These are phyloP conservation scores for Phytophthora quininea DNA, from an alignment of 352 stramenopile species.

Conservation along the genomic window DNA sequence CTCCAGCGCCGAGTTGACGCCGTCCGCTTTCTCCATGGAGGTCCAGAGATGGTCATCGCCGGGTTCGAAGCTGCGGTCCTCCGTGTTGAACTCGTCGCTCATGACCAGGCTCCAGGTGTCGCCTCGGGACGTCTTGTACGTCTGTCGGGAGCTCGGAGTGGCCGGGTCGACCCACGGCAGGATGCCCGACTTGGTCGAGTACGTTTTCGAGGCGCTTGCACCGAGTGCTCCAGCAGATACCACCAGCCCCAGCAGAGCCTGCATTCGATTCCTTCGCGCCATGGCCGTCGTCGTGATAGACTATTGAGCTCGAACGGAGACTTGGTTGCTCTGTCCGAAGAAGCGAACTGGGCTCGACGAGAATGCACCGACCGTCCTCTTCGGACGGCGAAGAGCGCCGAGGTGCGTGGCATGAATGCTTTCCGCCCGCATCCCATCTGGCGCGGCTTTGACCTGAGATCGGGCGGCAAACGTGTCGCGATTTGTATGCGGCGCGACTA, in stretches of 20 bases:
- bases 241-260: not conserved
- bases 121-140: constrained; percentile 62
- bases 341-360: constrained; percentile 8
- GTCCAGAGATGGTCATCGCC: constrained; percentile 96
- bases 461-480: not conserved
- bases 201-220: constrained; percentile 26
- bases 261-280: constrained; percentile 7
- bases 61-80: constrained; percentile 86
- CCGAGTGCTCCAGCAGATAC: not conserved
- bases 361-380: constrained; percentile 21
- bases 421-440: constrained; percentile 30
- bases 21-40: constrained; percentile 73
- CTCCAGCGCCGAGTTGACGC: constrained; percentile 74
- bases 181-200: constrained; percentile 63
- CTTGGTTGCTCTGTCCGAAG: constrained; percentile 23
- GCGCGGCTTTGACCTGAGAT: constrained; percentile 4
- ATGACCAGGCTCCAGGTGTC: constrained; percentile 68
- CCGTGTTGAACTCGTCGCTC: constrained; percentile 78
- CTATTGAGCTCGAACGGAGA: constrained; percentile 14
- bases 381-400: constrained; percentile 12
- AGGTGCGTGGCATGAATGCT: constrained; percentile 7
- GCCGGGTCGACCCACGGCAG: constrained; percentile 64
- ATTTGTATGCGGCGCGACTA: not conserved
- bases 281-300: constrained; percentile 13
- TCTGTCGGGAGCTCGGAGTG: constrained; percentile 48